Conservation (phyloP, 768 basidiomycete genomes). For the Boletus vinaceobasis region DNA sequence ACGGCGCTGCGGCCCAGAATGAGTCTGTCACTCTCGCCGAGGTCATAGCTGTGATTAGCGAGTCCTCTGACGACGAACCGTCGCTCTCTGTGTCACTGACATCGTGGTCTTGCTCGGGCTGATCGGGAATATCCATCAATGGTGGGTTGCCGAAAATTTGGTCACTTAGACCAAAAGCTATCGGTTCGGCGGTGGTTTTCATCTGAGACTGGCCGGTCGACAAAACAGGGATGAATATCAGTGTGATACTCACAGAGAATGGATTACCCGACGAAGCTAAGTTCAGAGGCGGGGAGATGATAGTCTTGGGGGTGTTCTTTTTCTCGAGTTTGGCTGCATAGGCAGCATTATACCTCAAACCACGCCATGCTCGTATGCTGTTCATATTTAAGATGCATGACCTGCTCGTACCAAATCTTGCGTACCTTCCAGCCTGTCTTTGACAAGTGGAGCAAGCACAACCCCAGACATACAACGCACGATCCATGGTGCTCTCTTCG, state of each 20-base stretch:
- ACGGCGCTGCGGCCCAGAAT: conserved; percentile 63
- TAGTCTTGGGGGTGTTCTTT: conserved; percentile 43
- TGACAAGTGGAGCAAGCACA: conserved; percentile 73
- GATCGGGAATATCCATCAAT: conserved; percentile 16
- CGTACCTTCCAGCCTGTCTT: conserved; percentile 73
- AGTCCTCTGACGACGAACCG: conserved; percentile 40
- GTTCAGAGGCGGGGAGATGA: conserved; percentile 32
- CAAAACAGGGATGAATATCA: not conserved
- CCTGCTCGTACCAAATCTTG: not conserved
- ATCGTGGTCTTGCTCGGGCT: conserved; percentile 13
- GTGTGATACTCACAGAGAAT: conserved; percentile 52
- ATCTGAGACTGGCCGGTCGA: conserved; percentile 15
- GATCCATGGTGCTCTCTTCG: conserved; percentile 79
- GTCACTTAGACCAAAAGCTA: conserved; percentile 55
- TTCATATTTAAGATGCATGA: conserved; percentile 11
- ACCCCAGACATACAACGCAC: conserved; percentile 83
- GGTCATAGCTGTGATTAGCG: conserved; percentile 57
- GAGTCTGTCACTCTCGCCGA: conserved; percentile 54
- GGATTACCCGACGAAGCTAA: conserved; percentile 50
- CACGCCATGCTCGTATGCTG: conserved; percentile 82
- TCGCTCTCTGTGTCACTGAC: conserved; percentile 37
- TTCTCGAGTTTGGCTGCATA: conserved; percentile 73
- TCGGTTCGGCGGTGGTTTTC: conserved; percentile 28
- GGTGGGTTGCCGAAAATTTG: conserved; percentile 56
- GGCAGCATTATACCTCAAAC: conserved; percentile 63